Percentiles rank a stretch among this genome's conserved stretches.
Conservation (phyloP, 2,329 filamentous ascomycete genomes). For the Penicillium sp. region DNA sequence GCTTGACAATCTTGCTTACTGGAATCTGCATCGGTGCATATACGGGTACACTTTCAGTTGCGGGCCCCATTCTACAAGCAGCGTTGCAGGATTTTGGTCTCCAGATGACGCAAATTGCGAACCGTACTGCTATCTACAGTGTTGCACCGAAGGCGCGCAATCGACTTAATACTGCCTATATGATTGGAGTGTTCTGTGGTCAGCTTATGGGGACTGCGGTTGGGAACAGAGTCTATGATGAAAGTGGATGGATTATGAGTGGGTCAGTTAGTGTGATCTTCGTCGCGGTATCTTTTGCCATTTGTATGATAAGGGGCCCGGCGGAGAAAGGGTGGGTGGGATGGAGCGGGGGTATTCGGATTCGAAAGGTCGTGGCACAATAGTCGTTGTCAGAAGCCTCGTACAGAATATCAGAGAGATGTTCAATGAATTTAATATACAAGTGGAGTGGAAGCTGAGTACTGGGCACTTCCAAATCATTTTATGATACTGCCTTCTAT, state of each 20-base stretch:
- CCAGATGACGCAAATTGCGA: conserved; percentile 69
- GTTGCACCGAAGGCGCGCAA: conserved; percentile 72
- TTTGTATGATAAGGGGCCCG: conserved; percentile 53
- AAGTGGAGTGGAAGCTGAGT: background rate
- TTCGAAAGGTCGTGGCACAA: conserved; percentile 27
- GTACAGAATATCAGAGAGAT: background rate
- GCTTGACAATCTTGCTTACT: conserved; percentile 57
- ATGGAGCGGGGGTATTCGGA: conserved; percentile 58
- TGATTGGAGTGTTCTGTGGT: conserved; percentile 72
- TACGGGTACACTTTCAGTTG: conserved; percentile 63
- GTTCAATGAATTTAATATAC: background rate
- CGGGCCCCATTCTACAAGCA: conserved; percentile 71
- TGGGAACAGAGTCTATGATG: conserved; percentile 57
- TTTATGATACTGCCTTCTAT: background rate
- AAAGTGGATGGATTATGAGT: conserved; percentile 56
- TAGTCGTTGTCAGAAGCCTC: background rate
- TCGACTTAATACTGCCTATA: conserved; percentile 77
- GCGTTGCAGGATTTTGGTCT: conserved; percentile 69
- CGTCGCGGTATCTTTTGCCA: conserved; percentile 49
- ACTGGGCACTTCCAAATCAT: background rate
- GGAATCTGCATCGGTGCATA: conserved; percentile 70
- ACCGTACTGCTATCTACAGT: conserved; percentile 67
- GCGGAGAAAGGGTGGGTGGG: conserved; percentile 60
- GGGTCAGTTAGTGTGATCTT: conserved; percentile 59
- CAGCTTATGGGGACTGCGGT: conserved; percentile 70